Evolutionary conservation across 192 early-diverging fungal species (phyloP), one percentile per base, ranked within the genome.

Genomic region (Coemansia sp.): DNA sequence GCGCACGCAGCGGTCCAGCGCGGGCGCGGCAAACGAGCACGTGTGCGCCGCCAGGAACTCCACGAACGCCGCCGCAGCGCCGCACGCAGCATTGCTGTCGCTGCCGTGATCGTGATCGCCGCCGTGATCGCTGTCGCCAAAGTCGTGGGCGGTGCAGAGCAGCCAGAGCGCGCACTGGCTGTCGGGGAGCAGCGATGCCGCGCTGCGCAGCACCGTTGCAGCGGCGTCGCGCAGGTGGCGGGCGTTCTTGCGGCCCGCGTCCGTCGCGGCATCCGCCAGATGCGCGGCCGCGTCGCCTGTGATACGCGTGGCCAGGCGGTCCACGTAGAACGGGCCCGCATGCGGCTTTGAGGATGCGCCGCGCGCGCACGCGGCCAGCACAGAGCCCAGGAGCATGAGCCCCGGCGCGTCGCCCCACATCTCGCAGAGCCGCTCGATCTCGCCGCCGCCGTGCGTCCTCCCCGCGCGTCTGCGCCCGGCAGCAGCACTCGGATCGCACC

Each of bases 391-490:
- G 6, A 75, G 48, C 28, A 54, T 40, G 24, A 75, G 14, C 22
- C 60, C 63, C 38, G 31, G 31, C 14, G 72, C 42, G 54, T 75
- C 72, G 53, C 62, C 72, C 72, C 65, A 68, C 57, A 68, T 56
- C 8, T 66, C 45, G 45, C 65, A 75, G 29, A 75, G 58, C 25
- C 72, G 52, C 62, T 64, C 72, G 21, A 75, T 60, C 22, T 67
- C 72, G n/a, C n/a, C n/a, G 49, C 49, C 58, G 48, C 67, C 71
- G 19, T 19, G 29, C 18, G 25, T 53, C 40, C 61, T 21, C 1
- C 67, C 62, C 2, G 33, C 40, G 16, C 65, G 61, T n/a, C n/a
- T n/a, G n/a, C n/a, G n/a, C n/a, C n/a, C n/a, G n/a, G n/a, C n/a
- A n/a, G n/a, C n/a, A n/a, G n/a, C n/a, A n/a, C n/a, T n/a, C 48